Percentiles rank a stretch among this genome's conserved stretches.
These are phyloP conservation scores for Cryptococcus amylolentus DNA, from an alignment of 1,284 basidiomycete species.

Conservation along the genomic window DNA sequence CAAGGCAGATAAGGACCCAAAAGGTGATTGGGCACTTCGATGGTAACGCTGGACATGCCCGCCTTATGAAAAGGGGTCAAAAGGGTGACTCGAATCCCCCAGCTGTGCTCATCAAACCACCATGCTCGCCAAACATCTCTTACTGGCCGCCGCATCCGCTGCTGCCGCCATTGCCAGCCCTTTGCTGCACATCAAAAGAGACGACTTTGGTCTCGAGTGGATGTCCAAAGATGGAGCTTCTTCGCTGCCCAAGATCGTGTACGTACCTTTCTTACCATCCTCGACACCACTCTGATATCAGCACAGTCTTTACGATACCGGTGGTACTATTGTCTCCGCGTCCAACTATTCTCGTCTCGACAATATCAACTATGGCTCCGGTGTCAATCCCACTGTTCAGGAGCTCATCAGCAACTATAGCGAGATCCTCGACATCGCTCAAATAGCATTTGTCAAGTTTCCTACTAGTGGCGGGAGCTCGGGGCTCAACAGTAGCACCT, in stretches of 20 bases:
- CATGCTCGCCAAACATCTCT: too few species aligned
- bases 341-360: slow-evolving; percentile 13
- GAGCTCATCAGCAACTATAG: slow-evolving; percentile 12
- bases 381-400: slow-evolving; percentile 1
- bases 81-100: too few species aligned
- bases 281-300: not conserved
- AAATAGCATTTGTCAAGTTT: slow-evolving; percentile 7
- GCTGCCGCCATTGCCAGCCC: slow-evolving; percentile 1
- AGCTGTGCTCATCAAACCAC: too few species aligned
- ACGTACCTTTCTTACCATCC: not conserved
- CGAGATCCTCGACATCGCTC: slow-evolving; percentile 11
- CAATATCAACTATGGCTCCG: slow-evolving; percentile 15
- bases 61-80: too few species aligned
- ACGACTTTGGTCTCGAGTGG: slow-evolving; percentile 10
- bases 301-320: slow-evolving; percentile 9
- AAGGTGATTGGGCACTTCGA: too few species aligned
- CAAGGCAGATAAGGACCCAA: too few species aligned
- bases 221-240: slow-evolving; percentile 9
- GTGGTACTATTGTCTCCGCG: slow-evolving; percentile 10
- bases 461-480: slow-evolving; percentile 5
- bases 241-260: slow-evolving; percentile 11
- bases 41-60: too few species aligned
- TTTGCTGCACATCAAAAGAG: slow-evolving; percentile 4
- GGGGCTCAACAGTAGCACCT: slow-evolving; percentile 25
- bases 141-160: not conserved